Evolutionary conservation across 208 protist genomes (phyloP).

Genomic region (Trypanosoma rangeli): DNA sequence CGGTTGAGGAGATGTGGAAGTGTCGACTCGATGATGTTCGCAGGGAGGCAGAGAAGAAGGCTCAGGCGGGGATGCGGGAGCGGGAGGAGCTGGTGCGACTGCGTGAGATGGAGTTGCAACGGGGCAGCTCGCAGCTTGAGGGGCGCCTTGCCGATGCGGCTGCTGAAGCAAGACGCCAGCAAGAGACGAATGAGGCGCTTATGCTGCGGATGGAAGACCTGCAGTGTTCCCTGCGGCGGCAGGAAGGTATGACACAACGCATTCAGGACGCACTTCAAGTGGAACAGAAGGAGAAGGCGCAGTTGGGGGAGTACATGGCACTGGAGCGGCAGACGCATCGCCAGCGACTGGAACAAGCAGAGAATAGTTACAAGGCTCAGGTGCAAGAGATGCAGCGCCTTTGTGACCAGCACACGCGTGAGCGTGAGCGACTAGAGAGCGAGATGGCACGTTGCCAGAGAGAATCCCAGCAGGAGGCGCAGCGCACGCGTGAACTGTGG

Average conservation of each 20-base stretch:
- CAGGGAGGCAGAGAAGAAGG: slow-evolving; percentile 20
- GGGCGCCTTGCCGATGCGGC: slow-evolving; percentile 22
- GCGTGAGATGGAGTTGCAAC: slow-evolving; percentile 29
- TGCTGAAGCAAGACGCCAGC: slow-evolving; percentile 15
- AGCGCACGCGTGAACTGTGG: slow-evolving; percentile 12
- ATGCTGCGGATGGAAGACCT: slow-evolving; percentile 22
- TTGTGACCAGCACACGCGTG: slow-evolving; percentile 23
- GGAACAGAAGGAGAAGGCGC: slow-evolving; percentile 19
- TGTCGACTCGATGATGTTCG: slow-evolving; percentile 19
- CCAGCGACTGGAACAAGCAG: slow-evolving; percentile 1
- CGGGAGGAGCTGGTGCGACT: slow-evolving; percentile 38
- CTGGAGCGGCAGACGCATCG: slow-evolving; percentile 13
- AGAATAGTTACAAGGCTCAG: slow-evolving; percentile 24
- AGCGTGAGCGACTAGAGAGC: slow-evolving; percentile 8
- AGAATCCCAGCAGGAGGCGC: neutral
- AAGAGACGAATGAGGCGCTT: slow-evolving; percentile 22
- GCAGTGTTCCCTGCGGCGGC: slow-evolving; percentile 13
- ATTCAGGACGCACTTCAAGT: slow-evolving; percentile 19
- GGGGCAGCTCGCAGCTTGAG: slow-evolving; percentile 20
- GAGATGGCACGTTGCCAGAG: neutral
- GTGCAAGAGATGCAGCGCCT: slow-evolving; percentile 20
- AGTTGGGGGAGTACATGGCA: slow-evolving; percentile 7
- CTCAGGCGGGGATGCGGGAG: slow-evolving; percentile 30
- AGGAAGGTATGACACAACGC: slow-evolving; percentile 24
- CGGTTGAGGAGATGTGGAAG: slow-evolving; percentile 16